Conservation (phyloP, 1,139 yeast species). For the Scheffersomyces segobiensis region DNA sequence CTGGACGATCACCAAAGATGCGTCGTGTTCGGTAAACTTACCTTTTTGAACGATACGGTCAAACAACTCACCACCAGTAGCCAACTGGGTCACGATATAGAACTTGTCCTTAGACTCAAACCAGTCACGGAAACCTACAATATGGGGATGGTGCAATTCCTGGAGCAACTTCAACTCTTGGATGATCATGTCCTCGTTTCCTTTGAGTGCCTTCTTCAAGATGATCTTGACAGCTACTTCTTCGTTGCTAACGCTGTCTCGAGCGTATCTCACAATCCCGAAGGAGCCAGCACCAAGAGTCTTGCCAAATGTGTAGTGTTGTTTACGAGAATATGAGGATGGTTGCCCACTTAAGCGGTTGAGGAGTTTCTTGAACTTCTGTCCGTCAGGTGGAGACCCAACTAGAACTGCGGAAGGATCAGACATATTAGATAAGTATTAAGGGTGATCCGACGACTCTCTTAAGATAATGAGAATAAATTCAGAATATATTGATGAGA, state of each 20-base stretch:
- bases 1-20: slow-evolving; percentile 67
- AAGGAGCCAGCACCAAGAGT: slow-evolving; percentile 91
- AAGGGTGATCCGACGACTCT: neutral
- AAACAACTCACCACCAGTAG: slow-evolving; percentile 90
- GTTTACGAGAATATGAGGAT: slow-evolving; percentile 61
- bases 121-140: slow-evolving; percentile 83
- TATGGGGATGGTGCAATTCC: slow-evolving; percentile 72
- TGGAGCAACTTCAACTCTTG: slow-evolving; percentile 75
- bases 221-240: slow-evolving; percentile 87
- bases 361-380: slow-evolving; percentile 32
- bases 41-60: slow-evolving; percentile 79
- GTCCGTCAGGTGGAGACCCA: slow-evolving; percentile 3
- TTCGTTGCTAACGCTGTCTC: slow-evolving; percentile 56
- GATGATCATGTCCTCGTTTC: slow-evolving; percentile 67
- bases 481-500: neutral
- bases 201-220: slow-evolving; percentile 76
- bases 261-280: slow-evolving; percentile 84
- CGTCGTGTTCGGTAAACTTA: slow-evolving; percentile 82
- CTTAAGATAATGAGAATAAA: neutral
- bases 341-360: slow-evolving; percentile 75
- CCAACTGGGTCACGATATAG: slow-evolving; percentile 74
- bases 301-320: slow-evolving; percentile 68
- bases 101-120: slow-evolving; percentile 81
- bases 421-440: neutral
- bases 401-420: neutral